Conservation (phyloP, 1,284 basidiomycete species). For the Ustilago vetiveriae region DNA sequence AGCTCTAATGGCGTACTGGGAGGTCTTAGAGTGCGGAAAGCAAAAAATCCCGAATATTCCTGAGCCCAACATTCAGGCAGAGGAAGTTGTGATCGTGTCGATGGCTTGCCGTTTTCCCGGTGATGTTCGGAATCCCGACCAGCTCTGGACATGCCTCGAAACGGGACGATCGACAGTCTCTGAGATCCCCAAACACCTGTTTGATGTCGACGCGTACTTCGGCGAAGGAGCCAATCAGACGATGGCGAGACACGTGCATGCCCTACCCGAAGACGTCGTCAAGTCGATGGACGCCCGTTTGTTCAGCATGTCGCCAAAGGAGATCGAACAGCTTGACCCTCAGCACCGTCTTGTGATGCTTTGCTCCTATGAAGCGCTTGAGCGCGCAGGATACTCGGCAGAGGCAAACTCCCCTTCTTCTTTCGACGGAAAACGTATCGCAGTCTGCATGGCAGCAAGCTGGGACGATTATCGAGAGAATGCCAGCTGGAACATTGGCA, state of each 20-base stretch:
- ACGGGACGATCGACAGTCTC: conserved; percentile 33
- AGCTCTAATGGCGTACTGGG: conserved; percentile 2
- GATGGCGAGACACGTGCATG: conserved; percentile 42
- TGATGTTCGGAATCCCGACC: conserved; percentile 40
- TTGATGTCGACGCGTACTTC: conserved; percentile 45
- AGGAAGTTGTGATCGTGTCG: conserved; percentile 44
- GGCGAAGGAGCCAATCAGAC: conserved; percentile 42
- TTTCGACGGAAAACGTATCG: conserved; percentile 45
- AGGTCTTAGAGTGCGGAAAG: neutral
- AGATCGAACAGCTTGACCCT: conserved; percentile 54
- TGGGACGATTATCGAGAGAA: conserved; percentile 58
- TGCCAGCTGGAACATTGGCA: conserved; percentile 42
- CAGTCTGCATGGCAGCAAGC: conserved; percentile 38
- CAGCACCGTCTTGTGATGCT: conserved; percentile 48
- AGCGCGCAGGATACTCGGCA: conserved; percentile 41
- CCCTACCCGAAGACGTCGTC: conserved; percentile 29
- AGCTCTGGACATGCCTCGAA: conserved; percentile 44
- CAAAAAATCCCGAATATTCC: neutral
- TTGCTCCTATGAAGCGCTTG: conserved; percentile 46
- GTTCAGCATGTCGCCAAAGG: conserved; percentile 51
- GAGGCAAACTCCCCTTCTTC: conserved; percentile 38
- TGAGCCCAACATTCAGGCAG: conserved; percentile 23
- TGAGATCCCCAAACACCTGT: conserved; percentile 43
- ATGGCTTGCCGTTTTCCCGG: conserved; percentile 53
- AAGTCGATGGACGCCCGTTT: conserved; percentile 47